Conservation (phyloP, 441 rosid genomes). For the Raphanus hybrid region DNA sequence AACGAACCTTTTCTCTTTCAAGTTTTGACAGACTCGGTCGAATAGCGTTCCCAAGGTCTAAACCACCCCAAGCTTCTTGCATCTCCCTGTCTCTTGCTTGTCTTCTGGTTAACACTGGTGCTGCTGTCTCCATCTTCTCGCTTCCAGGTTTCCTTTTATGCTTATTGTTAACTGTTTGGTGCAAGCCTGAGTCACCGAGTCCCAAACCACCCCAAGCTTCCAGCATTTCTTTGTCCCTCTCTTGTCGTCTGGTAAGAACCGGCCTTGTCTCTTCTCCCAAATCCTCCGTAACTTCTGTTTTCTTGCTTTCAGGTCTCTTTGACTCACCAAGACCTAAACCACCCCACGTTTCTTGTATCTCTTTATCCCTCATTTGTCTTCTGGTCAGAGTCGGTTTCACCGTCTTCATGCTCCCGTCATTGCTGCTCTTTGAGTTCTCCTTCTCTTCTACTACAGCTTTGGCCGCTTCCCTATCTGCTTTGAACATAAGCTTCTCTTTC, state of each 20-base stretch:
- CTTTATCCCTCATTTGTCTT: constrained; percentile 71
- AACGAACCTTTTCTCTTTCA: constrained; percentile 79
- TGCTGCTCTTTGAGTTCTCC: constrained; percentile 27
- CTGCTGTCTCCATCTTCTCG: constrained; percentile 44
- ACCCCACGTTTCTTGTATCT: constrained; percentile 89
- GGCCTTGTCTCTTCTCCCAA: constrained; percentile 43
- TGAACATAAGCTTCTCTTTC: constrained; percentile 46
- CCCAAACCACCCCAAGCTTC: constrained; percentile 95
- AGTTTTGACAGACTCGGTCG: constrained; percentile 75
- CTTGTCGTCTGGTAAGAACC: constrained; percentile 56
- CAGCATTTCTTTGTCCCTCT: constrained; percentile 75
- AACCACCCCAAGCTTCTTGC: constrained; percentile 92
- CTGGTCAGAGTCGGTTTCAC: constrained; percentile 40
- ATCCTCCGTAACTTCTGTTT: constrained; percentile 40
- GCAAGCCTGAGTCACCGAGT: constrained; percentile 62
- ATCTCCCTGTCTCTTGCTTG: constrained; percentile 80
- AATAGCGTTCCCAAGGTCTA: constrained; percentile 80
- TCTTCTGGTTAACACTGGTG: constrained; percentile 49
- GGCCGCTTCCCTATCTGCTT: background rate
- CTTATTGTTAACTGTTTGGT: constrained; percentile 22
- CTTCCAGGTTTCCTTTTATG: constrained; percentile 50
- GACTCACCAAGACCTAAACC: constrained; percentile 76
- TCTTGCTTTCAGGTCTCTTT: constrained; percentile 54
- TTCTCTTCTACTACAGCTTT: constrained; percentile 30
- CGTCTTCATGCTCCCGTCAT: constrained; percentile 29